Percentiles rank a stretch among this genome's conserved stretches.
Conservation (phyloP, 805 yeast species). For the Saccharomyces mikatae region DNA sequence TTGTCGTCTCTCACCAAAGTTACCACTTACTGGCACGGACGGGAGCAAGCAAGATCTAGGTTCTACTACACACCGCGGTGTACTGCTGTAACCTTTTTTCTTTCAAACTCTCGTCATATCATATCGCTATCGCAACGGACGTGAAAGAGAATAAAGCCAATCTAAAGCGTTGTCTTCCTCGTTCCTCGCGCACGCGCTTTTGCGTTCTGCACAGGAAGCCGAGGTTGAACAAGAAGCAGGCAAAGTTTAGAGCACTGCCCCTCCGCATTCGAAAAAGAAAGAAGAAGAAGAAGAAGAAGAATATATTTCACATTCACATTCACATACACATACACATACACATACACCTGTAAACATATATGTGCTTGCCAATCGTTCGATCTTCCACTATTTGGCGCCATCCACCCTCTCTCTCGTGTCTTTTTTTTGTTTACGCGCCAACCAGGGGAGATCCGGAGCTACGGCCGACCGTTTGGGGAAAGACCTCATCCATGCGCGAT, state of each 20-base stretch:
- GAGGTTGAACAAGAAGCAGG: not conserved
- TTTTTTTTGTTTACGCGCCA: not conserved
- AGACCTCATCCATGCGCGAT: not conserved
- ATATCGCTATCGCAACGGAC: not conserved
- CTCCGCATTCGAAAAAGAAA: not conserved
- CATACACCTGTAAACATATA: not conserved
- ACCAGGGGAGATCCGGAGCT: not conserved
- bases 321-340: not conserved
- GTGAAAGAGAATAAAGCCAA: not conserved
- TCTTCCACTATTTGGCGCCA: not conserved
- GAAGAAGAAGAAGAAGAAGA: no score
- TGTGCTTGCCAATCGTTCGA: not conserved
- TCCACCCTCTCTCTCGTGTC: not conserved
- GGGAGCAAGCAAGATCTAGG: not conserved
- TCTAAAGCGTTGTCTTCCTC: not conserved
- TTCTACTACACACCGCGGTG: not conserved
- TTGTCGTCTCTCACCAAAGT: not conserved
- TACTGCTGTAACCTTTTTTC: not conserved
- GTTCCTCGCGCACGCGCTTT: not conserved
- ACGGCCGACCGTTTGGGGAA: not conserved
- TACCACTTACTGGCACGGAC: not conserved
- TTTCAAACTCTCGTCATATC: not conserved
- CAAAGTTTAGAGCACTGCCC: not conserved
- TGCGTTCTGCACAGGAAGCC: not conserved
- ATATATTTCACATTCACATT: no score